A percentile compares a stretch with the other conserved stretches of the same genome.
phyloP scores from a whole-genome alignment of 371 early-diverging fungal species.

The Zopfochytrium polystomum region DNA sequence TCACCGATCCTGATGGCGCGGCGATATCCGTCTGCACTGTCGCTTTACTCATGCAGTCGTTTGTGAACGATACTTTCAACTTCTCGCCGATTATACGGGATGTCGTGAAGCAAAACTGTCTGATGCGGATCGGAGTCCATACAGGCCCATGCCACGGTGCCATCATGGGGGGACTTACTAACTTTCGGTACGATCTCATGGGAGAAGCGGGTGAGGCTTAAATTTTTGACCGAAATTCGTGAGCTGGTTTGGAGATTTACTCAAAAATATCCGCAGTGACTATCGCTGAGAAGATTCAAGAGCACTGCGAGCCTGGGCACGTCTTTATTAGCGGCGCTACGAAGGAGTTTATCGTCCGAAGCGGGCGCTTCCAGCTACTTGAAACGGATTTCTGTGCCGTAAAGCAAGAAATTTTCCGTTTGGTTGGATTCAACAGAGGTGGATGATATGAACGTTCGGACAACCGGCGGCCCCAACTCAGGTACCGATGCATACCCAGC shows the following conservation, averaged over 20 bases:
- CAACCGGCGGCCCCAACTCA: no score
- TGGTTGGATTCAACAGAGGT: no score
- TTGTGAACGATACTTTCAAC: constrained; percentile 39
- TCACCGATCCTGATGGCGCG: constrained; percentile 27
- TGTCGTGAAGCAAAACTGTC: constrained; percentile 25
- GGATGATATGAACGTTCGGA: no score
- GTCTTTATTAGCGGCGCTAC: constrained; percentile 34
- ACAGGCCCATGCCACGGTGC: constrained; percentile 42
- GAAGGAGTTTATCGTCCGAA: no score
- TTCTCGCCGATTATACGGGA: constrained; percentile 25
- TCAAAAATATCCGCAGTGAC: constrained; percentile 5
- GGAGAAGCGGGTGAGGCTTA: constrained; percentile 39
- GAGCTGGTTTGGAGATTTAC: background rate
- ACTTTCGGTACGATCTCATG: constrained; percentile 44
- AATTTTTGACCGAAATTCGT: background rate
- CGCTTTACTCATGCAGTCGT: constrained; percentile 45
- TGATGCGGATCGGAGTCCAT: constrained; percentile 45
- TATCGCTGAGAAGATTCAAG: constrained; percentile 41
- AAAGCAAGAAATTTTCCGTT: no score
- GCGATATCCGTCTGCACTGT: constrained; percentile 41
- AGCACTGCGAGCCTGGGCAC: constrained; percentile 29
- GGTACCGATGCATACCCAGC: no score
- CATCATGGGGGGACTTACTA: constrained; percentile 47
- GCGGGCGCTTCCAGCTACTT: no score
- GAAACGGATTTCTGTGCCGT: no score